Evolutionary conservation across 164 flowering plant genomes (phyloP).

Genomic region (Santalum album): DNA sequence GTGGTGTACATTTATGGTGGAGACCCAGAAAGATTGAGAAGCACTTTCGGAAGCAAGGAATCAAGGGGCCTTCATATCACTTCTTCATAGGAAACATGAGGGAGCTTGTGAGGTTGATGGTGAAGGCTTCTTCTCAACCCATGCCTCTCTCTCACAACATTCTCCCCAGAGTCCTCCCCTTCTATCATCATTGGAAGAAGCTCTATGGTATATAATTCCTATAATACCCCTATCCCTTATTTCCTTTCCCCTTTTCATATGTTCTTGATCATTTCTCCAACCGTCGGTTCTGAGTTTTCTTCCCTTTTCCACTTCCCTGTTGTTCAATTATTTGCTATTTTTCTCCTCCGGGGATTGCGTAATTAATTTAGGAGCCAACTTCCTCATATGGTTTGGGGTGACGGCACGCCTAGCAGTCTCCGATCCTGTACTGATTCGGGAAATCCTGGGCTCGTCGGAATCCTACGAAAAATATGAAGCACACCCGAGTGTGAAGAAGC

Average conservation of each 20-base stretch:
- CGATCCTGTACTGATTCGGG: slow-evolving; percentile 10
- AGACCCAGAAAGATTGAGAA: slow-evolving; percentile 15
- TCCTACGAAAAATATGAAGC: slow-evolving; percentile 11
- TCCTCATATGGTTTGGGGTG: slow-evolving; percentile 14
- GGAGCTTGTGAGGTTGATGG: slow-evolving; percentile 5
- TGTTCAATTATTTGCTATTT: no score
- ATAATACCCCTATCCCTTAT: neutral
- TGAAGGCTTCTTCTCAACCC: slow-evolving; percentile 13
- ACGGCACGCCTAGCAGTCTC: slow-evolving; percentile 9
- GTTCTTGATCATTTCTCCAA: neutral
- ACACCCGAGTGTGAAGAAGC: slow-evolving; percentile 9
- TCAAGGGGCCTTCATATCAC: slow-evolving; percentile 14
- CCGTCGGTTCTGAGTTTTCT: neutral
- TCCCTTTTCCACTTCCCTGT: neutral
- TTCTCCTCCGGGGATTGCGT: no score
- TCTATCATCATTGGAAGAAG: slow-evolving; percentile 15
- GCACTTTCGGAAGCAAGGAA: slow-evolving; percentile 13
- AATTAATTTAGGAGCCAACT: slow-evolving; percentile 5
- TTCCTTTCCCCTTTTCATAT: neutral
- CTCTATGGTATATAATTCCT: slow-evolving; percentile 11
- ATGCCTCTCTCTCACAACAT: slow-evolving; percentile 15
- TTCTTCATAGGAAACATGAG: slow-evolving; percentile 10
- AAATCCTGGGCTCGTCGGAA: slow-evolving; percentile 1
- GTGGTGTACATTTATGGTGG: slow-evolving; percentile 10
- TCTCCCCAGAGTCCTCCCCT: slow-evolving; percentile 14